These are phyloP conservation scores for Ascoidea asiatica DNA, from an alignment of 805 yeast genomes.

Conservation along the genomic window DNA sequence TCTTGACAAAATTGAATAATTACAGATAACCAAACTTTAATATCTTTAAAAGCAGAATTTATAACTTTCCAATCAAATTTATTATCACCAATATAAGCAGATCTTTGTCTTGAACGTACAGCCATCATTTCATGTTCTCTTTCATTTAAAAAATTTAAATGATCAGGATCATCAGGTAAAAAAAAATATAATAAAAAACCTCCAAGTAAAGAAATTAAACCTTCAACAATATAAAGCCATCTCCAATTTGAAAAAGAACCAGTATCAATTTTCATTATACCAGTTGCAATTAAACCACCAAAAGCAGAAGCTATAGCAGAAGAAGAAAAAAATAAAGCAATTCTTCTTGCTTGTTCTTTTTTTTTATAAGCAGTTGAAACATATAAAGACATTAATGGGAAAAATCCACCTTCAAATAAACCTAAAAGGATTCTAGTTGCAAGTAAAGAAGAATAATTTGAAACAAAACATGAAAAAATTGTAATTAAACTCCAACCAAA, in stretches of 20 bases:
- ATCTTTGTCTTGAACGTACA: constrained; percentile 22
- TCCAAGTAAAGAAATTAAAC: constrained; percentile 26
- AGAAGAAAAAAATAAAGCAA: constrained; percentile 34
- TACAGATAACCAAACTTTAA: constrained; percentile 21
- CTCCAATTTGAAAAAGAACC: constrained; percentile 32
- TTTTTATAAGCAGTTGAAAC: constrained; percentile 33
- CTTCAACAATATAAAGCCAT: constrained; percentile 38
- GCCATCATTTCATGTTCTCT: constrained; percentile 24
- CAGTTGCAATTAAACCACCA: constrained; percentile 40
- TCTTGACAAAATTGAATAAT: constrained; percentile 32
- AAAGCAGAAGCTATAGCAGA: constrained; percentile 43
- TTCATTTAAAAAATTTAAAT: constrained; percentile 26
- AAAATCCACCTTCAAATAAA: constrained; percentile 35
- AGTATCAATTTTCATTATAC: constrained; percentile 27
- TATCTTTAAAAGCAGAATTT: constrained; percentile 23
- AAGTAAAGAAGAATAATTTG: constrained; percentile 26
- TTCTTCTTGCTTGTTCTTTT: constrained; percentile 32
- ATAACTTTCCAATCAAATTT: constrained; percentile 20
- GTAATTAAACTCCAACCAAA: constrained; percentile 27
- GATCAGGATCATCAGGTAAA: constrained; percentile 26
- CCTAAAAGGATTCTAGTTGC: constrained; percentile 38
- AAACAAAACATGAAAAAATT: constrained; percentile 28
- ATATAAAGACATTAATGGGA: constrained; percentile 34
- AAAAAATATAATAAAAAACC: constrained; percentile 21
- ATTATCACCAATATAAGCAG: constrained; percentile 21